Evolutionary conservation across 805 yeast species (phyloP), one percentile per base, ranked within the genome.

Genomic region (Saccharomycopsis olivae): DNA sequence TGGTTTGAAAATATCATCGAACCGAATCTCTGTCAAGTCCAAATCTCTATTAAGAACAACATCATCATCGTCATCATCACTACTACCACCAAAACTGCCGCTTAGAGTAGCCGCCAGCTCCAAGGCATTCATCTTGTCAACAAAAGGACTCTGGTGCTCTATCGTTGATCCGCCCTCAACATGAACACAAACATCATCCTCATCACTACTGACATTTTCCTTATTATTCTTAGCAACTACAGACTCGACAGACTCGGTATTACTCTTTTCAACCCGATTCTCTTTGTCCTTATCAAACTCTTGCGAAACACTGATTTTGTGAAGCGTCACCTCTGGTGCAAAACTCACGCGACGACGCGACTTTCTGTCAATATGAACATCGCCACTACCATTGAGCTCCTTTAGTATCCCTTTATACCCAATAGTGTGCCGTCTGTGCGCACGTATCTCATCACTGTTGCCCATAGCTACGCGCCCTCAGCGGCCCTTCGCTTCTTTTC

Each of bases 281-380:
- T 34, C 41, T 30, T 48, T 41, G 25, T 46, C 51, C 15, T 39
- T 43, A 28, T 29, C 33, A n/a, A 29, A 13, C 13, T 35, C 33
- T 10, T 36, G 33, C 21, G 31, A 35, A 6, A 55, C 48, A 24
- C 51, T 71, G 41, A 63, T 61, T 50, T 71, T 68, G 50, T 73
- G 78, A 24, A 75, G 60, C 5, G 76, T 73, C 1, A 73, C 79
- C 43, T 73, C 78, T 1, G 78, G 77, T 1, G 85, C 84, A 60
- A 78, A 78, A 17, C 81, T 73, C 3, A 79, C 86, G n/a, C 86
- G 56, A 39, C 85, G 58, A 28, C 59, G 57, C 27, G 56, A 47
- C 11, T 31, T 40, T 28, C 35, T 35, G 10, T 13, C 15, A 5
- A 15, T 14, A 13, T 29, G 31, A n/a, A 33, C 34, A 35, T 44